Base-by-base conservation (phyloP, 208 protist genomes). In the Trypanosoma caninum region DNA sequence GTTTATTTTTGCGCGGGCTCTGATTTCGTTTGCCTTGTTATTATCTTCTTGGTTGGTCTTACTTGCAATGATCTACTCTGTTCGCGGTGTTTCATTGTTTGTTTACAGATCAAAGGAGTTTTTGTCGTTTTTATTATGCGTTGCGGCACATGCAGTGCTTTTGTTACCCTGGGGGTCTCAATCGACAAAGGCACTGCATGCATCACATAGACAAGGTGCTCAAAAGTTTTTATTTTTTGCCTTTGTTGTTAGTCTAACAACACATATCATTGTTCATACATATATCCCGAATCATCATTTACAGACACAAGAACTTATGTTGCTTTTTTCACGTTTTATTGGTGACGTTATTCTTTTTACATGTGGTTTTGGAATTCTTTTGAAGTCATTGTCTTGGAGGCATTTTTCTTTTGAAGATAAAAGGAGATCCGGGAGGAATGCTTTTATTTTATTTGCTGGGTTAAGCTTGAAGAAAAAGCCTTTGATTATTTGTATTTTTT, bases 271-370 rank as follows among this genome's bases (percentile, higher is more conserved):
- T 14, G 52, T 78, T 9, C 64, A 76, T 44, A 23, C 23, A n/a
- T 60, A 28, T 0, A 74, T 83, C 41, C 64, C 72, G 1, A 20
- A 27, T 11, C 28, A 55, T 35, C 69, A 83, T 28, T 59, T 58
- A 9, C 80, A 80, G 50, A 83, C 80, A 34, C 63, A 83, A 58
- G 80, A 87, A 59, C 53, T 87, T 20, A 51, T 78, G 28, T 31
- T 81, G 14, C 27, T 57, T 0, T n/a, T 82, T 18, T 56, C 48
- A 0, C 69, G 70, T 7, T 20, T 71, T 3, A 20, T 7, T 9
- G 37, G 23, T 54, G 58, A 55, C 35, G 10, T 20, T 14, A 28
- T 46, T 2, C 30, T 46, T 14, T 50, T 67, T 60, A 33, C 37
- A 45, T 37, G 10, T 48, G 44, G 34, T 31, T 58, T 35, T 40